Evolutionary conservation across 2,329 filamentous ascomycete genomes (phyloP), one percentile per base, ranked within the genome.

Genomic region (Penicillium frequentans): DNA sequence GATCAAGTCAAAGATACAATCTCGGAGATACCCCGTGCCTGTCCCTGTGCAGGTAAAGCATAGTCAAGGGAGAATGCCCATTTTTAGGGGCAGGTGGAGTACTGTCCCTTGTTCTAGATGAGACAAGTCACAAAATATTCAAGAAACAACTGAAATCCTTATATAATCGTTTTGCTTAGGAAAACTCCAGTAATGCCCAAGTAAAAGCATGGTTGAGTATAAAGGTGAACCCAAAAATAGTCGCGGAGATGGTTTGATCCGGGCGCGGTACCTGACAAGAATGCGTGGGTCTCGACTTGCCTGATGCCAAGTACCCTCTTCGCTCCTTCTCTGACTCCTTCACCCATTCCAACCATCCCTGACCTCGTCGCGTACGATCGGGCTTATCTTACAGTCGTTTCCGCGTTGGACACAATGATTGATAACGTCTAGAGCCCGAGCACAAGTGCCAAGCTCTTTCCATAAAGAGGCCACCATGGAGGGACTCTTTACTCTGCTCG

Each of bases 401-500:
- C 21, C 16, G 8, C 5, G 4, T 46, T 33, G 43, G 42, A 45
- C 42, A 53, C 16, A 27, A 53, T 53, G 50, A 62, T 68, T 56
- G 62, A 64, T 49, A 42, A 43, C 50, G 55, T 70, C 49, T 74
- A 74, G 55, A 66, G 57, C 60, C 54, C 24, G 31, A 55, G 58
- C 53, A 51, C 56, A 52, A 56, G 56, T 62, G 67, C 59, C 49
- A 63, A 68, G 61, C 57, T 65, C 60, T 62, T 59, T 57, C 55
- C 60, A 63, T 49, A 66, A 39, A 63, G 59, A 82, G 81, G 77
- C 59, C 58, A 73, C 54, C 58, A 79, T 85, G 83, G 84, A 86
- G 74, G 86, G 86, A 66, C 78, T 88, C 46, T 82, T 87, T 65
- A 86, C 85, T 70, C 74, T 89, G 79, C 82, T 88, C 76, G 77